Evolutionary conservation across 1,284 basidiomycete genomes (phyloP), one percentile per base, ranked within the genome.

Genomic region (Hemileia vastatrix): DNA sequence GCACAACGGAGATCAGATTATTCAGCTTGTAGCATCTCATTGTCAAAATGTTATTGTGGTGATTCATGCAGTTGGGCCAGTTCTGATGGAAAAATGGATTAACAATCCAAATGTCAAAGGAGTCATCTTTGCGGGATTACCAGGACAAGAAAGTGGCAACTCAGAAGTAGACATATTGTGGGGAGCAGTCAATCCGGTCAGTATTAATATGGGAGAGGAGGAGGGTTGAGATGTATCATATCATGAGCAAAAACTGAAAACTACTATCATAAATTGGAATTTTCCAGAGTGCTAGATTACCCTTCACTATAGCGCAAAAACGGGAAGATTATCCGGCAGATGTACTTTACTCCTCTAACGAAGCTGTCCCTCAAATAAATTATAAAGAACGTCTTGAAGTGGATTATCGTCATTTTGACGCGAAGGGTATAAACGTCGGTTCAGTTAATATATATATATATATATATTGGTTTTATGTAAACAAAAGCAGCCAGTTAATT

Each of bases 331-430:
- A 49, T 36, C 45, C 61, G 18, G 61, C 61, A 1, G 54, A 56
- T 13, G 23, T 63, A 32, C 15, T 63, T 50, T 63, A 57, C 31
- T 45, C 56, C 24, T 63, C 61, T 6, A 52, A 5, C 19, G 49
- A 49, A 51, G 13, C 33, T 2, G 31, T 65, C 40, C 59, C 64
- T 31, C 58, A 61, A 53, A 43, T 52, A 4, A 65, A 15, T 47
- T 62, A 65, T 19, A n/a, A 51, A 9, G 66, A 67, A 45, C 18
- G 45, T 31, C 18, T 64, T 9, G 6, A 49, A 6, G 63, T 67
- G 11, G 66, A 67, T 52, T 67, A 67, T 45, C 36, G 64, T 3
- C 65, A 65, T 57, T 67, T 67, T 54, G 66, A 67, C 51, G 8
- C 43, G 1, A n/a, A 64, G 27, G 40, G 58, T 31, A 67, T 66